phyloP scores from a whole-genome alignment of 2,329 filamentous ascomycete genomes.

The Periconia digitata region DNA sequence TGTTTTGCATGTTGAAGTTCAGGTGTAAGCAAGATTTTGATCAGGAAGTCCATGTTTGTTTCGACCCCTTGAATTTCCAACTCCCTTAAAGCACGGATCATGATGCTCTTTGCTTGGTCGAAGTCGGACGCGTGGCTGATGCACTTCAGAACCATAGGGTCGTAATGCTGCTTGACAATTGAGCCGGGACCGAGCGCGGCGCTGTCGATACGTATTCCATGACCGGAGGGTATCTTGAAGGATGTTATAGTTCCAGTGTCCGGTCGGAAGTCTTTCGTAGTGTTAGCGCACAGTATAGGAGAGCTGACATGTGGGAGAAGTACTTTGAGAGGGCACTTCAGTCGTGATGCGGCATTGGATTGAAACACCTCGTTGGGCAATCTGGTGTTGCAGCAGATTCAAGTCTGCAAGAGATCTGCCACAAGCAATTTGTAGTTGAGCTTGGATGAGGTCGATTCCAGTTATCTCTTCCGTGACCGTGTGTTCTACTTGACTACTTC shows the following conservation, averaged over 20 bases:
- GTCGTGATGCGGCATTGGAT: constrained; percentile 99
- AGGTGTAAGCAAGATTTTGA: constrained; percentile 87
- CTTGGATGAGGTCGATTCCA: constrained; percentile 96
- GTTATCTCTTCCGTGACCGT: constrained; percentile 99
- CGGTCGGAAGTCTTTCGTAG: constrained; percentile 82
- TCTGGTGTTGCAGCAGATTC: constrained; percentile 95
- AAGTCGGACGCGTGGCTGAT: constrained; percentile 93
- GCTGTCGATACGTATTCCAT: constrained; percentile 69
- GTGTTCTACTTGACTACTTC: constrained; percentile 82
- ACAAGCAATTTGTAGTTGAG: constrained; percentile 97
- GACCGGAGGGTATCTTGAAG: constrained; percentile 93
- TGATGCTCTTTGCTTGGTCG: constrained; percentile 91
- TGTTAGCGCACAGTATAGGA: constrained; percentile 49
- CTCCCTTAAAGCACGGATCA: constrained; percentile 90
- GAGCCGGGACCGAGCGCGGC: constrained; percentile 90
- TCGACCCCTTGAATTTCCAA: constrained; percentile 98
- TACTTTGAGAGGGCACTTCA: constrained; percentile 56
- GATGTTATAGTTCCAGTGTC: constrained; percentile 99
- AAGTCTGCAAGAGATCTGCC: constrained; percentile 92
- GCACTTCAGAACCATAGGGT: constrained; percentile 90
- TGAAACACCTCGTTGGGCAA: constrained; percentile 91
- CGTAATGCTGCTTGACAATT: constrained; percentile 63
- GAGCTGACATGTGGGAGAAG: not conserved
- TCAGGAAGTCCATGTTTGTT: constrained; percentile 98
- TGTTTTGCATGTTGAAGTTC: constrained; percentile 88